phyloP scores from a whole-genome alignment of 305 asterid species.

The Fraxinus baroniana region DNA sequence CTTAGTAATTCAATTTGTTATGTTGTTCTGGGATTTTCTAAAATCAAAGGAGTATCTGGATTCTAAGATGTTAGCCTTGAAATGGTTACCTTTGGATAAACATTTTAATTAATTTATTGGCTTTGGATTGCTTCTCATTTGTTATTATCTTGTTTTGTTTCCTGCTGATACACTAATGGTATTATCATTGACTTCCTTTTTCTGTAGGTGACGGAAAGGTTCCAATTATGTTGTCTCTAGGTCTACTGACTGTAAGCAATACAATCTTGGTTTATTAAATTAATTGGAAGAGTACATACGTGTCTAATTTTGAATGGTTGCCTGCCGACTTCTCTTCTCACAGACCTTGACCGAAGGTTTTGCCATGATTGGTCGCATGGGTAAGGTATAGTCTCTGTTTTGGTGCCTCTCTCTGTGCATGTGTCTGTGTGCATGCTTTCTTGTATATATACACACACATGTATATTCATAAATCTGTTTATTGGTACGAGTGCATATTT shows the following conservation, averaged over 20 bases:
- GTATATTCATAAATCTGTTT: not conserved
- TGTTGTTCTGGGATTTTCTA: not conserved
- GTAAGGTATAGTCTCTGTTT: conserved; percentile 51
- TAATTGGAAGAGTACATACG: not conserved
- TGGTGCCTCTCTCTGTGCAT: conserved; percentile 13
- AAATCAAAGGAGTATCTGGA: not conserved
- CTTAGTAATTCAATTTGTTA: not conserved
- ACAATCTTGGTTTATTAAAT: conserved; percentile 11
- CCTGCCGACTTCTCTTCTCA: conserved; percentile 21
- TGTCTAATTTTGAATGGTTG: conserved; percentile 6
- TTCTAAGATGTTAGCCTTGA: not conserved
- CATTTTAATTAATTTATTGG: not conserved
- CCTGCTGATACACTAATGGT: not conserved
- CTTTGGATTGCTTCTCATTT: not conserved
- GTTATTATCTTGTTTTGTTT: not conserved
- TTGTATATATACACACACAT: not conserved
- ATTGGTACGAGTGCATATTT: not conserved
- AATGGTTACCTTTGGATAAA: not conserved
- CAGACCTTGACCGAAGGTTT: conserved; percentile 83
- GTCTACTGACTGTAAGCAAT: conserved; percentile 74
- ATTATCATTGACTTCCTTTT: conserved; percentile 5
- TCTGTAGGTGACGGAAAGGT: conserved; percentile 79
- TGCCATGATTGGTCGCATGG: conserved; percentile 91
- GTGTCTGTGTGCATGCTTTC: too few relatives aligned
- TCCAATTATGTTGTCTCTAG: conserved; percentile 77